Evolutionary conservation across 106 monocot species (phyloP).

Genomic region (Platanthera zijinensis): DNA sequence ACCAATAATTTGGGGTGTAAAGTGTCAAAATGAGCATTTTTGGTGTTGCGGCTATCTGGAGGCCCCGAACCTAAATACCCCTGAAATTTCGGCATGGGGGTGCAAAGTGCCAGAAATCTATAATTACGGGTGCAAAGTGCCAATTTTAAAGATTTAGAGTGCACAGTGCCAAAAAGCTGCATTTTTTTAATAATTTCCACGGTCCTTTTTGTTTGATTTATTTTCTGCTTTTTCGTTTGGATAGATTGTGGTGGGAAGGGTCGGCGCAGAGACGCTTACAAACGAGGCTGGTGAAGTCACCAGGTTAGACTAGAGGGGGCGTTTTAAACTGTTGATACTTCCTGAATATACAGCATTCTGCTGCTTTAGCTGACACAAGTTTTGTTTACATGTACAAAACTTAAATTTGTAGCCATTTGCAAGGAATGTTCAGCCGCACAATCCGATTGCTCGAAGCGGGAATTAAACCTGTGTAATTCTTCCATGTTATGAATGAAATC

Average conservation of each 20-base stretch:
- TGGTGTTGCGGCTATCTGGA: neutral
- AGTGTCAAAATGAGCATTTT: neutral
- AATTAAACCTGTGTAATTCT: slow-evolving; percentile 87
- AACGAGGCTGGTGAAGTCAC: slow-evolving; percentile 98
- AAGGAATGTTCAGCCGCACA: slow-evolving; percentile 92
- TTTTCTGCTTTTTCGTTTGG: neutral
- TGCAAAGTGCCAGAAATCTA: no score
- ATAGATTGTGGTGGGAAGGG: slow-evolving; percentile 94
- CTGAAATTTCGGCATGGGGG: no score
- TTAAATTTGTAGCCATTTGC: slow-evolving; percentile 62
- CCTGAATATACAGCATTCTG: neutral
- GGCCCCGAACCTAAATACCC: no score
- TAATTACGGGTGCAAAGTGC: no score
- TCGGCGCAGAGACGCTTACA: slow-evolving; percentile 70
- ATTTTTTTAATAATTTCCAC: neutral
- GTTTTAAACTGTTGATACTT: neutral
- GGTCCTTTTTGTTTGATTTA: neutral
- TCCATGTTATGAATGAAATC: neutral
- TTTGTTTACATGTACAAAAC: slow-evolving; percentile 5
- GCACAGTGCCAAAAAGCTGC: no score
- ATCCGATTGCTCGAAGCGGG: slow-evolving; percentile 92
- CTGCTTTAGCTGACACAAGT: neutral
- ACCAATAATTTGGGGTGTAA: no score
- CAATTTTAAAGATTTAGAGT: no score
- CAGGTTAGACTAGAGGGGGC: slow-evolving; percentile 29